A percentile compares a stretch with the other conserved stretches of the same genome.
Evolutionary conservation across 202 grass and related monocot species (phyloP).

Genomic region (Zizania palustris): DNA sequence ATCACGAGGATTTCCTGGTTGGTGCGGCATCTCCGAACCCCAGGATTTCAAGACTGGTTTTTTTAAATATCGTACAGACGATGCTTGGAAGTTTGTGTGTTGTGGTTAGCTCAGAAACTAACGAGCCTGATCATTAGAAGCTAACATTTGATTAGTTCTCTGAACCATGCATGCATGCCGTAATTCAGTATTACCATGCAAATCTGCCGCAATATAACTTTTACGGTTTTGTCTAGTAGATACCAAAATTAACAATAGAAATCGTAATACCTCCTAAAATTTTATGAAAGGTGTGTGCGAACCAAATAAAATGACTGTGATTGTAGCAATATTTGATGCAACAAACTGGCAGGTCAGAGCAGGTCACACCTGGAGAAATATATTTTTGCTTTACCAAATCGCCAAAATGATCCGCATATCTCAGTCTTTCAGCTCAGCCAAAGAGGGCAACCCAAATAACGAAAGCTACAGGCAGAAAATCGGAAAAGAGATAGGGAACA

Average conservation of each 20-base stretch:
- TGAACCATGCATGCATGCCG: background rate
- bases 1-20: background rate
- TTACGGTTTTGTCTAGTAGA: too few relatives aligned
- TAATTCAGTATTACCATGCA: background rate
- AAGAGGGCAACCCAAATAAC: background rate
- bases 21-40: background rate
- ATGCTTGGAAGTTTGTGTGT: background rate
- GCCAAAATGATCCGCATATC: background rate
- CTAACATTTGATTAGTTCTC: background rate
- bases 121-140: background rate
- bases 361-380: constrained; percentile 10
- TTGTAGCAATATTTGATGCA: background rate
- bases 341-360: constrained; percentile 7
- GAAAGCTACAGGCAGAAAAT: background rate
- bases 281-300: background rate
- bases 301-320: background rate
- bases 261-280: too few relatives aligned
- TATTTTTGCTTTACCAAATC: constrained; percentile 24
- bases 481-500: constrained; percentile 32
- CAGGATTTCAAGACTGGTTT: background rate
- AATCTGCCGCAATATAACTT: background rate
- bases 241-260: too few relatives aligned
- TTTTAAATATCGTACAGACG: background rate
- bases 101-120: background rate
- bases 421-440: constrained; percentile 35